Evolutionary conservation across 306 rosid genomes (phyloP), one percentile per base, ranked within the genome.

Genomic region (Cucurbita argyrosperma): DNA sequence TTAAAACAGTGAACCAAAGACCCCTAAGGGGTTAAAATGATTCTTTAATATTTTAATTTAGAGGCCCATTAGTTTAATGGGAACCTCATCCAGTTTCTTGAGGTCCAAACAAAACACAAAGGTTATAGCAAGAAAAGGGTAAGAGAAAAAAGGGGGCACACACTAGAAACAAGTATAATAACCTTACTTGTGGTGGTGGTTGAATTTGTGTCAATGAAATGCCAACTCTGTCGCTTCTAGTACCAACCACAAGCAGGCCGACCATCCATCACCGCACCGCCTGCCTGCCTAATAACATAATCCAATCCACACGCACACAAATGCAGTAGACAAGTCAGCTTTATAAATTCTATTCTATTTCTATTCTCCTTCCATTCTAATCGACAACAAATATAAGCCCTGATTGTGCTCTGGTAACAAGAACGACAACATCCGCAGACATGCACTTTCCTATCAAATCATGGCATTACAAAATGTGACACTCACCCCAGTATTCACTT

Each of bases 381-480:
- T 67, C 3, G 42, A 46, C 40, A 46, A 47, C 73, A 19, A 42
- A 19, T 39, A 50, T 18, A 1, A 58, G 64, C 30, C 6, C 11
- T 12, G 64, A 26, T 18, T 65, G 23, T 65, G 37, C 13, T 45
- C 13, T 37, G 26, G 14, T 16, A 43, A 65, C 38, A 66, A 66
- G 72, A 45, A 38, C 18, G 49, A 62, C 74, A 50, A 15, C 46
- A 69, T 65, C 71, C 71, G 35, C 23, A 50, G 43, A 51, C 59
- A 37, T 7, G 59, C 57, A 69, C 58, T 69, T 49, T 49, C 74
- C 59, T 21, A 49, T 70, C 74, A 70, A n/a, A 50, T 70, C 74
- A 70, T 51, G 74, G 45, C 74, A 69, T 35, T 26, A 15, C 39
- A 62, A 50, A 69, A 49, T 6, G 19, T 23, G 74, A 70, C 73